Conservation (phyloP, 169 alveolate genomes). For the Eimeria maxima region DNA sequence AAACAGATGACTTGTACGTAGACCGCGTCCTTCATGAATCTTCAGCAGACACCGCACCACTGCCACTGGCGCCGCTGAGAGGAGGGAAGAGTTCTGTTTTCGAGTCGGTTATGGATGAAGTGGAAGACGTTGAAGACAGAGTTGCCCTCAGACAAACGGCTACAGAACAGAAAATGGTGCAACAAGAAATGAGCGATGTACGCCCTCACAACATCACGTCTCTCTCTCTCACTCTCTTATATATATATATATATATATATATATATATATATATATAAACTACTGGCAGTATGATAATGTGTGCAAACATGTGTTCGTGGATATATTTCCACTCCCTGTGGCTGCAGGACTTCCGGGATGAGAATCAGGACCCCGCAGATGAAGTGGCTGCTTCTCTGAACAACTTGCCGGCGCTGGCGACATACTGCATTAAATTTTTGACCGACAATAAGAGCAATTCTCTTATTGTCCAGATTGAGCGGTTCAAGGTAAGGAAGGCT, state of each 20-base stretch:
- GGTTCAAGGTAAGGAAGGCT: constrained; percentile 77
- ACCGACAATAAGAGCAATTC: constrained; percentile 59
- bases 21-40: constrained; percentile 80
- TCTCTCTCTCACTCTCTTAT: not conserved
- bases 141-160: constrained; percentile 63
- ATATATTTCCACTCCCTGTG: not conserved
- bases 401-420: constrained; percentile 69
- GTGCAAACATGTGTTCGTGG: no score
- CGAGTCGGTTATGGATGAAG: constrained; percentile 60
- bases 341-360: constrained; percentile 61
- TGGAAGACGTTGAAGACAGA: constrained; percentile 76
- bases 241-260: constrained; percentile 40
- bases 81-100: constrained; percentile 28
- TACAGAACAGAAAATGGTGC: constrained; percentile 31
- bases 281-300: no score
- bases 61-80: constrained; percentile 37
- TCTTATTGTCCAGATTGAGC: constrained; percentile 63
- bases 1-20: constrained; percentile 60
- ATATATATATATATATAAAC: no score
- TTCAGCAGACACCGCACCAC: not conserved
- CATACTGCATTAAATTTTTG: constrained; percentile 70
- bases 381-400: constrained; percentile 49
- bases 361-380: constrained; percentile 42
- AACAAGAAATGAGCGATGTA: constrained; percentile 51
- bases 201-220: not conserved